Evolutionary conservation across 371 early-diverging fungal genomes (phyloP), one percentile per base, ranked within the genome.

Genomic region (Actinomortierella wolfii): DNA sequence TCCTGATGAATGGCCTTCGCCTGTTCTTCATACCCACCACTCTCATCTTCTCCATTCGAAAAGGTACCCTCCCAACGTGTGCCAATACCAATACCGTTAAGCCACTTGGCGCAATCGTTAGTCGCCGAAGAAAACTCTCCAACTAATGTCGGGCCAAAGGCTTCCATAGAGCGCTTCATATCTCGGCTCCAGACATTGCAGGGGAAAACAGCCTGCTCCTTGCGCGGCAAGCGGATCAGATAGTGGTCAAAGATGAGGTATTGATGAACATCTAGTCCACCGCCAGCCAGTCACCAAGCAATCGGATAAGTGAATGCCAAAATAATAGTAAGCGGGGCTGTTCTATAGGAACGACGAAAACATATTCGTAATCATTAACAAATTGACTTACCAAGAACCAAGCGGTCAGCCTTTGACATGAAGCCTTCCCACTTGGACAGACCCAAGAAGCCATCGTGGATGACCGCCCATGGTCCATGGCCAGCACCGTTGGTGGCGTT

Each of bases 101-200:
- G 60, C 61, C 83, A 89, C 11, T 83, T 83, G 3, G 88, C 87
- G 59, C 92, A 92, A 50, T 91, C 92, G 50, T 87, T 91, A 29
- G 84, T 87, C 2, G 91, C 92, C 5, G 86, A 60, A 2, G 88
- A 89, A 58, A 87, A 91, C 63, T 91, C 91, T 28, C 89, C 89
- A 3, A 88, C 87, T 61, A 89, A 79, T 1, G 87, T 87, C 5
- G 83, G 86, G 0, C 78, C 86, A 24, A 76, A 77, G 11, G 58
- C 63, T 18, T 56, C 54, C n/a, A 47, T 57, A 42, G 68, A 64
- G 24, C 51, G 55, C 1, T 56, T 51, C 76, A 79, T n/a, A 54
- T 64, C 40, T 52, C 57, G 77, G 73, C 81, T 8, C 71, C 74
- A 71, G 40, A 58, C 59, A 15, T 55, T 54, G 58, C 86, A 86